Base-by-base conservation (phyloP, 805 yeast species). In the Hemisphaericaspora nanyangensis region DNA sequence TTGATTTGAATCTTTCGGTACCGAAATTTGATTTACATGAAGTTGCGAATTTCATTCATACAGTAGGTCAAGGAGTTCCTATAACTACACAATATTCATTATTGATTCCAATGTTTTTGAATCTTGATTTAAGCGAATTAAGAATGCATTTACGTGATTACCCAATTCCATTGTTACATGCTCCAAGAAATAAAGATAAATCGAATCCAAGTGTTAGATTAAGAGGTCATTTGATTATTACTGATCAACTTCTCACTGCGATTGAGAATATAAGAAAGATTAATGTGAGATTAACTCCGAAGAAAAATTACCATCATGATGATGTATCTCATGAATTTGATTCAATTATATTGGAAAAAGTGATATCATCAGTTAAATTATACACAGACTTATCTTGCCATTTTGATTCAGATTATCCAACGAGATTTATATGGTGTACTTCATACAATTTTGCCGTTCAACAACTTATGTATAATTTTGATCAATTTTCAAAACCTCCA, bases 401-500 rank as follows among this genome's bases (percentile, higher is more conserved):
- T 11, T 70, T 85, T 18, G 69, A 70, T 37, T 74, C 93, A 0
- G 63, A 65, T 10, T 55, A 56, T 3, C 80, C 90, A 0, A 78
- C 90, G 0, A 65, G 83, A 22, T 77, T 86, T 27, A 76, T 85
- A 0, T 89, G 96, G 95, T 93, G 95, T 26, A 80, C 80, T 24
- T 83, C 91, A 0, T 82, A 84, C 48, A 87, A 83, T 49, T 89
- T 95, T 13, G 90, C 89, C 1, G 74, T 90, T 22, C 88, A 87
- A 47, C 90, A 87, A 47, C 70, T 82, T 2, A 83, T 85, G 80
- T 64, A 79, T 39, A 82, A 78, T 40, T 74, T 90, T 43, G 95
- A 89, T 50, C 80, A 82, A 32, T 86, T 90, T 54, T 80, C 95
- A 1, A 90, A 91, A 56, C 95, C 96, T 0, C 95, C 95, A 0